A percentile compares a stretch with the other conserved stretches of the same genome.
Evolutionary conservation across 495 filamentous ascomycete species (phyloP).

Genomic region (Penicillium diatomitis): DNA sequence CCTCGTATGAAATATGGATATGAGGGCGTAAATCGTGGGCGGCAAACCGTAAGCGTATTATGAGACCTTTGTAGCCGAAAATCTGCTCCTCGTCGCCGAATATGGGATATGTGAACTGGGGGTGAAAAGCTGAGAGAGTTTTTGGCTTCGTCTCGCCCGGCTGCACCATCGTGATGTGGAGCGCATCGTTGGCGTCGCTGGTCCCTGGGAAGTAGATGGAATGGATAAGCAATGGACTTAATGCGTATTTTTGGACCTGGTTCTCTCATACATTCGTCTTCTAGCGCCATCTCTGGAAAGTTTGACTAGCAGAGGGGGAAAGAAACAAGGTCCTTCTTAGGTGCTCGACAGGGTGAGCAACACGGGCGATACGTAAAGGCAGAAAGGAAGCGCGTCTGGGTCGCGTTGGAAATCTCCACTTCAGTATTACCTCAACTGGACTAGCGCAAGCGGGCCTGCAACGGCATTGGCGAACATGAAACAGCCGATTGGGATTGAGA

Average conservation of each 20-base stretch:
- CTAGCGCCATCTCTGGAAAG: constrained; percentile 29
- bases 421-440: constrained; percentile 20
- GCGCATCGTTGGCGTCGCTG: constrained; percentile 61
- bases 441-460: constrained; percentile 3
- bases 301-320: neutral
- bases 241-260: neutral
- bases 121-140: constrained; percentile 61
- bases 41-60: constrained; percentile 67
- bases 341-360: no score
- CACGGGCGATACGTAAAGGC: neutral
- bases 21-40: constrained; percentile 74
- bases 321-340: neutral
- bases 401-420: constrained; percentile 8
- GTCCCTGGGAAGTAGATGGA: constrained; percentile 47
- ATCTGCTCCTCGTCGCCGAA: constrained; percentile 88
- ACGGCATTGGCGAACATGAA: neutral
- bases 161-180: constrained; percentile 60
- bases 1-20: constrained; percentile 58
- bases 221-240: no score
- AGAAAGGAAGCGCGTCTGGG: constrained; percentile 9
- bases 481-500: neutral
- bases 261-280: constrained; percentile 42
- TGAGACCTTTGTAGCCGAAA: constrained; percentile 77
- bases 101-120: constrained; percentile 81
- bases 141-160: constrained; percentile 46